phyloP scores from a whole-genome alignment of 164 flowering plant genomes.

The Vitis vinifera region DNA sequence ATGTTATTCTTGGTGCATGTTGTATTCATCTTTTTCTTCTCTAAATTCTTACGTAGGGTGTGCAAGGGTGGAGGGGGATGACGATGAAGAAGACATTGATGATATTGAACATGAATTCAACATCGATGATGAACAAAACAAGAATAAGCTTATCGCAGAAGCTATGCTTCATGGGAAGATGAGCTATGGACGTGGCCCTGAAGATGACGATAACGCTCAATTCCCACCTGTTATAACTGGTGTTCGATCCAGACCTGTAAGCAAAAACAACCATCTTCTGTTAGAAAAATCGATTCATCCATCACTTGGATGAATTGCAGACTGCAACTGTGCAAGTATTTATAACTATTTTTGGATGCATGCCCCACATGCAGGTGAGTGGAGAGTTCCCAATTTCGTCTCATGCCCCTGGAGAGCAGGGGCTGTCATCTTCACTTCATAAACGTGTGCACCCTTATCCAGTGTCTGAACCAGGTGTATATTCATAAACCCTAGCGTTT shows the following conservation, averaged over 20 bases:
- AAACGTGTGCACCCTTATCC: constrained; percentile 89
- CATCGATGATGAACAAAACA: constrained; percentile 63
- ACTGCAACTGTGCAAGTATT: too few species aligned
- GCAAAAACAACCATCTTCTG: background rate
- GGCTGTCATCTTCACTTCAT: constrained; percentile 55
- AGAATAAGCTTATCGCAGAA: constrained; percentile 60
- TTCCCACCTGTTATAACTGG: constrained; percentile 67
- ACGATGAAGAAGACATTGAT: constrained; percentile 91
- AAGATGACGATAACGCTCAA: constrained; percentile 70
- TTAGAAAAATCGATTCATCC: too few species aligned
- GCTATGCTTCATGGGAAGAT: constrained; percentile 94
- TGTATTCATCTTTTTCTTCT: background rate
- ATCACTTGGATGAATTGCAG: too few species aligned
- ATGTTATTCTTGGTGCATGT: background rate
- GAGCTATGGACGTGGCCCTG: constrained; percentile 92
- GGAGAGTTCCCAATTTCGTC: constrained; percentile 74
- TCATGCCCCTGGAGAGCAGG: constrained; percentile 56
- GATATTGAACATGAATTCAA: constrained; percentile 93
- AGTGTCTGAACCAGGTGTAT: constrained; percentile 66
- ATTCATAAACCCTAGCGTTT: background rate
- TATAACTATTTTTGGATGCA: too few species aligned
- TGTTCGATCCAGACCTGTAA: constrained; percentile 59
- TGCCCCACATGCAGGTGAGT: constrained; percentile 55
- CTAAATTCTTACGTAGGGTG: constrained; percentile 53
- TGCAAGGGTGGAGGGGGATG: constrained; percentile 95